Base-by-base conservation (phyloP, 2,329 filamentous ascomycete genomes). In the Orbilia brochopaga region DNA sequence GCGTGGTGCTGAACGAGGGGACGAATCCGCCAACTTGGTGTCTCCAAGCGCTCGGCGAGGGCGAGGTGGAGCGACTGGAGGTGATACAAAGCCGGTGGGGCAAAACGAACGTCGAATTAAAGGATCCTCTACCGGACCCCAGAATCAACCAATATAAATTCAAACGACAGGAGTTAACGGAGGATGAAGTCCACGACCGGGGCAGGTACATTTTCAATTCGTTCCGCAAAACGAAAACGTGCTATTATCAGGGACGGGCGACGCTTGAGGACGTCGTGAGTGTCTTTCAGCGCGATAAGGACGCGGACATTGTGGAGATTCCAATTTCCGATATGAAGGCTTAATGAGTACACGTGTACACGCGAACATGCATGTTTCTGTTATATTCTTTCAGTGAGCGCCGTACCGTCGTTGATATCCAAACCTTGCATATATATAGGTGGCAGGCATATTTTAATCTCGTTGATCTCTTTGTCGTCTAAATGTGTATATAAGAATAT, bases 171-270 rank as follows among this genome's bases (percentile, higher is more conserved):
- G 17, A 27, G 6, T 32, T 63, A 24, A n/a, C 65, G 2, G 35
- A 37, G 30, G 23, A 46, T 8, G 65, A 63, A 17, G 19, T 46
- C 7, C 65, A 69, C 17, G 58, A 69, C 23, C 65, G 65, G 4
- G 65, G 65, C 1, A 61, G 65, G 37, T 69, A 69, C 40, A 37
- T 69, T 48, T 69, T 58, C 37, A 69, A 69, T 46, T 46, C 58
- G 1, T 69, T 69, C 40, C 11, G 42, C 1, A 37, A 42, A 23
- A 32, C 19, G 15, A 46, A 56, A 17, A 54, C 32, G 13, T 54
- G 58, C 30, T 69, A 58, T 32, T 69, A 54, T 24, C 65, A 69
- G 24, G 65, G 58, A 5, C 30, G 65, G n/a, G 32, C 42, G 17
- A 69, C 65, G 17, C 44, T 57, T 17, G 65, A 69, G 24, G 65